phyloP scores from a whole-genome alignment of 1,284 basidiomycete species.

The Trametes versicolor region DNA sequence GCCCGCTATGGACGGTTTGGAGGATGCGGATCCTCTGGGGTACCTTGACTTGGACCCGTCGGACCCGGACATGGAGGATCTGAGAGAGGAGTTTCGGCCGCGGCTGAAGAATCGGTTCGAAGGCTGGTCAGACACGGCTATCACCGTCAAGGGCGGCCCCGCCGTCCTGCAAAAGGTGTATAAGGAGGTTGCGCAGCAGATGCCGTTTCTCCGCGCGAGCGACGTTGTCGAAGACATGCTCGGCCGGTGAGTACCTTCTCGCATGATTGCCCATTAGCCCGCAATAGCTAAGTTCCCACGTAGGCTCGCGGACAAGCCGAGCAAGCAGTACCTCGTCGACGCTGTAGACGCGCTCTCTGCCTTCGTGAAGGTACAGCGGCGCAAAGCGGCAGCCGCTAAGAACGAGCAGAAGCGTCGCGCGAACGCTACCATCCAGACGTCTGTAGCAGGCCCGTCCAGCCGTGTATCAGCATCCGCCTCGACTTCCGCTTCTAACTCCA shows the following conservation, averaged over 20 bases:
- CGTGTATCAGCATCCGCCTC: conserved; percentile 12
- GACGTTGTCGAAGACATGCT: conserved; percentile 68
- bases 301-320: conserved; percentile 62
- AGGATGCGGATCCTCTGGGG: conserved; percentile 52
- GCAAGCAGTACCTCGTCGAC: conserved; percentile 59
- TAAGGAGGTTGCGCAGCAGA: conserved; percentile 52
- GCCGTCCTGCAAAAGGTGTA: conserved; percentile 52
- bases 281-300: not conserved
- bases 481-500: conserved; percentile 3
- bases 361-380: conserved; percentile 61
- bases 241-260: conserved; percentile 48
- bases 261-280: too few species aligned
- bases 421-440: conserved; percentile 12
- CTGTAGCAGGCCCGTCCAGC: conserved; percentile 3
- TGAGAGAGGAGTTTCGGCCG: conserved; percentile 68
- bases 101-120: conserved; percentile 63
- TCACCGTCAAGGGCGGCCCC: conserved; percentile 48
- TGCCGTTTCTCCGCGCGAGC: conserved; percentile 62
- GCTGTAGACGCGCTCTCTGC: conserved; percentile 57
- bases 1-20: conserved; percentile 51
- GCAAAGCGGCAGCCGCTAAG: conserved; percentile 36
- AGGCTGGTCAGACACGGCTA: conserved; percentile 58
- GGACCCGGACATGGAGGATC: conserved; percentile 66
- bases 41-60: conserved; percentile 61
- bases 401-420: conserved; percentile 31